Conservation (phyloP, 495 filamentous ascomycete species). For the Sphaerosporella brunnea region DNA sequence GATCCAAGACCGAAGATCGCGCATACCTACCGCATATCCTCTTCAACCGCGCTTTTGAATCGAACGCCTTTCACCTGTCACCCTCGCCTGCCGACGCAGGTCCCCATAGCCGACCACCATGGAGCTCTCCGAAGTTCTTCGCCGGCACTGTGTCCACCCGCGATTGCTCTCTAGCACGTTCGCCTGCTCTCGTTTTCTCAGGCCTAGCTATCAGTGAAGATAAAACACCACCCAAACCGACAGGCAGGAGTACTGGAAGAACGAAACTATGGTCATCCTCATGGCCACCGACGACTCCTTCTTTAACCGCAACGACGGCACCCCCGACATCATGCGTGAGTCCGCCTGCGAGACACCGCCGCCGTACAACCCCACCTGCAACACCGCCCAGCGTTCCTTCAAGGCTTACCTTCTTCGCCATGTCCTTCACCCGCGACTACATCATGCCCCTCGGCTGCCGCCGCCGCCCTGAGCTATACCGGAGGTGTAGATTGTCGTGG, state of each 20-base stretch:
- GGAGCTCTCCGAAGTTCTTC: too few relatives aligned
- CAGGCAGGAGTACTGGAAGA: background rate
- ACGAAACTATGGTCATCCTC: constrained; percentile 32
- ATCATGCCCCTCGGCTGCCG: constrained; percentile 50
- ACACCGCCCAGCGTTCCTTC: constrained; percentile 65
- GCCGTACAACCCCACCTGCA: constrained; percentile 31
- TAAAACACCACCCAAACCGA: too few relatives aligned
- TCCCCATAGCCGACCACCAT: too few relatives aligned
- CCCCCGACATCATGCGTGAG: constrained; percentile 43
- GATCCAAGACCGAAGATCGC: too few relatives aligned
- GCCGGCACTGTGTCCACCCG: too few relatives aligned
- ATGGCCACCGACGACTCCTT: constrained; percentile 40
- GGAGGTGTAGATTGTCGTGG: constrained; percentile 59
- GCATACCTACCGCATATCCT: too few relatives aligned
- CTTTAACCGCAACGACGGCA: constrained; percentile 32
- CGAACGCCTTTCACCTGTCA: too few relatives aligned
- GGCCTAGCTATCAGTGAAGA: too few relatives aligned
- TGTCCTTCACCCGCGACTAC: constrained; percentile 42
- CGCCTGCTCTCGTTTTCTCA: too few relatives aligned
- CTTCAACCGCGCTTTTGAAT: too few relatives aligned
- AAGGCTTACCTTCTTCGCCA: constrained; percentile 74
- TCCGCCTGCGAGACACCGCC: constrained; percentile 38
- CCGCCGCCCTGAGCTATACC: constrained; percentile 52
- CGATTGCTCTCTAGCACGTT: too few relatives aligned
- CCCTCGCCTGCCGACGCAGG: too few relatives aligned